phyloP scores from a whole-genome alignment of 2,329 filamentous ascomycete genomes.

The Ophiostoma ulmi region DNA sequence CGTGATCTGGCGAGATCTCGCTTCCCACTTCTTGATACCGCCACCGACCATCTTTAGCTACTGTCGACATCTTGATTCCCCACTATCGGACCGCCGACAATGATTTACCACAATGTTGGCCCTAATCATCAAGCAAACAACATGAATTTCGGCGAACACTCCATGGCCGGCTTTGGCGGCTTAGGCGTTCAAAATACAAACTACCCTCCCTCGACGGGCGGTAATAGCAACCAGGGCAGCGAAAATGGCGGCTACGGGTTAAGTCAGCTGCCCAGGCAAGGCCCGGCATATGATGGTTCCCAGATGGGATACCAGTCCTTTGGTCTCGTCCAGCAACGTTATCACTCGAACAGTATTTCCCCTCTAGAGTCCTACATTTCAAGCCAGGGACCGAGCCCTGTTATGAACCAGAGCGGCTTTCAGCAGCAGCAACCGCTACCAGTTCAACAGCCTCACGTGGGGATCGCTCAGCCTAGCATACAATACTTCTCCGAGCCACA shows the following conservation, averaged over 20 bases:
- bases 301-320: not conserved
- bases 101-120: not conserved
- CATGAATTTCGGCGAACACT: not conserved
- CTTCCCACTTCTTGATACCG: not conserved
- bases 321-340: not conserved
- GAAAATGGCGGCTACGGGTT: not conserved
- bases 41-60: not conserved
- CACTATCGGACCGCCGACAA: not conserved
- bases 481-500: not conserved
- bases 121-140: not conserved
- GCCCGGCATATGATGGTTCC: not conserved
- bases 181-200: not conserved
- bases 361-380: not conserved
- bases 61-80: not conserved
- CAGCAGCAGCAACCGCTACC: not conserved
- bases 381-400: not conserved
- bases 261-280: not conserved
- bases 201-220: not conserved
- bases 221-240: not conserved
- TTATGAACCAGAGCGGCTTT: not conserved
- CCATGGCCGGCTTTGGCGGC: not conserved
- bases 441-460: not conserved
- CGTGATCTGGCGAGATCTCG: not conserved
- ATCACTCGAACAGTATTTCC: not conserved
- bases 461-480: not conserved